Percentiles rank a stretch among this genome's conserved stretches.
Evolutionary conservation across 164 flowering plant genomes (phyloP).

Genomic region (Cinnamomum chago): DNA sequence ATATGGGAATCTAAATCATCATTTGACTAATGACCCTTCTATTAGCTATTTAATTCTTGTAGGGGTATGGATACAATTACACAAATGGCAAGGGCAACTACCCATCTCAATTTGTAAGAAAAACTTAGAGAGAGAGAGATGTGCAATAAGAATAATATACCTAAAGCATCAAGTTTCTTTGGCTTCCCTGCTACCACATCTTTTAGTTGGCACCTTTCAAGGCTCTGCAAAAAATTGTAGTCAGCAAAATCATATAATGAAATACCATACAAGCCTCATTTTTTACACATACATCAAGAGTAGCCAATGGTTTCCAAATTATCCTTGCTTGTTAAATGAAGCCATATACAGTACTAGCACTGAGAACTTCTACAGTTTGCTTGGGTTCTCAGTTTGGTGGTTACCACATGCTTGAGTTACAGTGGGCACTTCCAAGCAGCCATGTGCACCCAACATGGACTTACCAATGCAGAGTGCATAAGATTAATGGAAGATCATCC

Average conservation of each 20-base stretch:
- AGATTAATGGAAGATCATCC: too few relatives aligned
- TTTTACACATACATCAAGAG: not conserved
- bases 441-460: too few relatives aligned
- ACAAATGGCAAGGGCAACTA: too few relatives aligned
- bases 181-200: slow-evolving; percentile 60
- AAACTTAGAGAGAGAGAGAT: not conserved
- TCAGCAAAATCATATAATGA: not conserved
- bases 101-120: too few relatives aligned
- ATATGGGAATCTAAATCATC: too few relatives aligned
- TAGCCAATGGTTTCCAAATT: not conserved
- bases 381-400: not conserved
- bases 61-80: too few relatives aligned
- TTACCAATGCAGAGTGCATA: not conserved
- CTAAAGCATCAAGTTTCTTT: slow-evolving; percentile 78
- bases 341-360: not conserved
- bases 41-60: too few relatives aligned
- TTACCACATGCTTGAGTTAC: too few relatives aligned
- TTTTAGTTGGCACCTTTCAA: slow-evolving; percentile 50
- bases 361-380: not conserved
- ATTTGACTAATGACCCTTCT: too few relatives aligned
- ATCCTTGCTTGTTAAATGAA: not conserved
- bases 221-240: slow-evolving; percentile 44
- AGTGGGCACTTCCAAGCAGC: too few relatives aligned
- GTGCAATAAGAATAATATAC: slow-evolving; percentile 24
- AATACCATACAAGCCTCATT: not conserved